phyloP scores from a whole-genome alignment of 1,284 basidiomycete genomes.

The Melampsora larici-populina region DNA sequence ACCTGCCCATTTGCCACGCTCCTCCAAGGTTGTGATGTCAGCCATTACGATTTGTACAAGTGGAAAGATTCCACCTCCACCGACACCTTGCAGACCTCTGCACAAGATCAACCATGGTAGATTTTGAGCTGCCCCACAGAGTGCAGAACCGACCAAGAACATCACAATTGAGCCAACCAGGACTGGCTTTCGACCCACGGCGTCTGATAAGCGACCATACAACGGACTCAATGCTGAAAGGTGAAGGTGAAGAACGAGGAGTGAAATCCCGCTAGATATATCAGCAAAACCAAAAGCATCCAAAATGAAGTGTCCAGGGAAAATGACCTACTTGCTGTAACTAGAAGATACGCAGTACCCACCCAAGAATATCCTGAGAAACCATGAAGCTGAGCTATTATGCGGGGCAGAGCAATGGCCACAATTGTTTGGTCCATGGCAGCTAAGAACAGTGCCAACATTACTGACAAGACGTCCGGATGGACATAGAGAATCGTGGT shows the following conservation, averaged over 20 bases:
- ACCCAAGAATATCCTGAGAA: conserved; percentile 48
- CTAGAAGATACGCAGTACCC: conserved; percentile 50
- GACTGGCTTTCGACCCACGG: conserved; percentile 63
- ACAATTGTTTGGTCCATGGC: conserved; percentile 50
- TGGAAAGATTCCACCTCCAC: conserved; percentile 65
- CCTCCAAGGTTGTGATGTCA: conserved; percentile 70
- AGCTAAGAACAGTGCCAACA: neutral
- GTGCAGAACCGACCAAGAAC: conserved; percentile 74
- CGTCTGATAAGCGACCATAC: neutral
- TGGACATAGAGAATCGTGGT: neutral
- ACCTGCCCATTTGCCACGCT: conserved; percentile 53
- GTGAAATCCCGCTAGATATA: neutral
- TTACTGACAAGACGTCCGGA: neutral
- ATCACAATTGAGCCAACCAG: conserved; percentile 66
- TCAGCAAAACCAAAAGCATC: neutral
- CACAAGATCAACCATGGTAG: conserved; percentile 71
- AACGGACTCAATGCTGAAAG: conserved; percentile 6
- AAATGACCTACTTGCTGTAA: conserved; percentile 43
- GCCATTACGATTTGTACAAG: conserved; percentile 69
- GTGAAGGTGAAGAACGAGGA: neutral
- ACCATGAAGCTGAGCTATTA: conserved; percentile 46
- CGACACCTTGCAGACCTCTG: conserved; percentile 76
- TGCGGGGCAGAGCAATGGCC: conserved; percentile 48
- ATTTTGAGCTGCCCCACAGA: conserved; percentile 75
- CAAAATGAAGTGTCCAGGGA: neutral